Conservation (phyloP, 371 early-diverging fungal species). For the Coemansia linderi region DNA sequence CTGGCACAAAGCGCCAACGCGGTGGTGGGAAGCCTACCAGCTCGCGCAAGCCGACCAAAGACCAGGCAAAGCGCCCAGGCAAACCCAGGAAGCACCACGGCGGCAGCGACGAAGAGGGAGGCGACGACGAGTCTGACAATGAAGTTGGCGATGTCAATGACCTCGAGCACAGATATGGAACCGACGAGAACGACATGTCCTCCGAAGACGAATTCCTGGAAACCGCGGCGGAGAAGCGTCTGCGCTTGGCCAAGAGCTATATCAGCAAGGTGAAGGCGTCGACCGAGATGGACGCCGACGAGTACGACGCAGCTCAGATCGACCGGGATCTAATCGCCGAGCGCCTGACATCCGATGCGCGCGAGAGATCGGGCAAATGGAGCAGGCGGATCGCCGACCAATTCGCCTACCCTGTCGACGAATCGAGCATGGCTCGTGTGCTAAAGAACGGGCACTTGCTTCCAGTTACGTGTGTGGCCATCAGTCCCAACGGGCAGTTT, state of each 20-base stretch:
- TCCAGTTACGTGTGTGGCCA: constrained; percentile 76
- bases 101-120: constrained; percentile 56
- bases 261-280: constrained; percentile 72
- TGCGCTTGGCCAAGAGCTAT: constrained; percentile 90
- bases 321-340: constrained; percentile 91
- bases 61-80: background rate
- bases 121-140: constrained; percentile 54
- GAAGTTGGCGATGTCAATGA: constrained; percentile 56
- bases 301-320: constrained; percentile 88
- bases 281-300: constrained; percentile 57
- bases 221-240: constrained; percentile 88
- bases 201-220: constrained; percentile 68
- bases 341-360: constrained; percentile 79
- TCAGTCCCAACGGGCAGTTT: constrained; percentile 66
- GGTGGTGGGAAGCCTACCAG: constrained; percentile 12
- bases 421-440: constrained; percentile 35
- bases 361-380: constrained; percentile 60
- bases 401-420: constrained; percentile 57
- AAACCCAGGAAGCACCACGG: constrained; percentile 21
- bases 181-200: constrained; percentile 56
- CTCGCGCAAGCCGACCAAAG: constrained; percentile 11
- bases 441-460: constrained; percentile 69
- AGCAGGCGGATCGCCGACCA: constrained; percentile 51
- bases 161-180: constrained; percentile 36
- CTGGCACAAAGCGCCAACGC: constrained; percentile 41